Evolutionary conservation across 257 asterid genomes (phyloP), one percentile per base, ranked within the genome.

Genomic region (Coffea eugenioides): DNA sequence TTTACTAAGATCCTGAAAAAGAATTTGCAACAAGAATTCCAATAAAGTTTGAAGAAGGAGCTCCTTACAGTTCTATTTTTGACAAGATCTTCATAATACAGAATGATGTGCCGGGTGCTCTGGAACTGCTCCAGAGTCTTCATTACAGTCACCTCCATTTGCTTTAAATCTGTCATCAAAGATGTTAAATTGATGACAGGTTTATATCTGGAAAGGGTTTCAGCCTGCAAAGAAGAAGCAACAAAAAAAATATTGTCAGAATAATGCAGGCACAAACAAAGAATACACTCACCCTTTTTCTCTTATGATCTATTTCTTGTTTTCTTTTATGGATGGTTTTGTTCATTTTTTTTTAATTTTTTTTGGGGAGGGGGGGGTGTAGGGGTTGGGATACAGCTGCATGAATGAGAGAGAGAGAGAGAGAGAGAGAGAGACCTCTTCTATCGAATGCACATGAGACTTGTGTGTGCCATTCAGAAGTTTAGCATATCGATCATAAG

Each of bases 31-130:
- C 27, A 21, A 21, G 11, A 20, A 48, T 69, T 36, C 6, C 25
- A 3, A 23, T 20, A 8, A 8, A 27, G 8, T 20, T 39, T 45
- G 54, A 70, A 76, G 61, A 67, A 76, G 25, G 54, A 48, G 71
- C 39, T 77, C 79, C 96, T 87, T 85, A 92, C 98, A 73, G 96
- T 88, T 87, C 74, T 88, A 82, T 96, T 90, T 77, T 88, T 91
- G 74, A 96, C 79, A 65, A 96, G 90, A 82, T 96, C 97, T 86
- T 96, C 99, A 6, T 96, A 96, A 84, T 88, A 94, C 71, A 96
- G 84, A 87, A 92, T 68, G 25, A 92, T 84, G 85, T 91, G 95
- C 72, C 97, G 84, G 54, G 97, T 90, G 86, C 81, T 88, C 79
- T 85, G 88, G 87, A 94, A 94, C 85, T 82, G 82, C 49, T 90